Evolutionary conservation across 805 yeast genomes (phyloP).

Genomic region (Millerago galiae): DNA sequence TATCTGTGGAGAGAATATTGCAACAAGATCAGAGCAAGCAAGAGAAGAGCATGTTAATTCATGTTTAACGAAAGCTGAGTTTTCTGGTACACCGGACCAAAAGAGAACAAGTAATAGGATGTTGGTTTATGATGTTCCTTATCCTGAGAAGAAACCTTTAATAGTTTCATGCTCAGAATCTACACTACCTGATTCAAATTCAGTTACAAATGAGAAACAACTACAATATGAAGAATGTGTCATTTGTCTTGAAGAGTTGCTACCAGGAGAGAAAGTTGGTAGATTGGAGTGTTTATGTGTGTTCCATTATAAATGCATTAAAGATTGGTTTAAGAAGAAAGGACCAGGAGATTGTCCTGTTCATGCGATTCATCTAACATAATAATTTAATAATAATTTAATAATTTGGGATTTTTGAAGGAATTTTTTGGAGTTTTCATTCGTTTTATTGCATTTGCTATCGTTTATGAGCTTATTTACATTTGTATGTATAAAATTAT

Average conservation of each 20-base stretch:
- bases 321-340: conserved; percentile 83
- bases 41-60: conserved; percentile 64
- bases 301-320: conserved; percentile 86
- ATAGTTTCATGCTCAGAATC: conserved; percentile 22
- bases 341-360: conserved; percentile 87
- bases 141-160: conserved; percentile 13
- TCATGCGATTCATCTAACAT: conserved; percentile 42
- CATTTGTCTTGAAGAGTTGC: conserved; percentile 85
- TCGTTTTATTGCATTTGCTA: too few relatives aligned
- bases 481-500: too few relatives aligned
- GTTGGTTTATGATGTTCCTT: conserved; percentile 60
- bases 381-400: too few relatives aligned
- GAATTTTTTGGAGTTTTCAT: too few relatives aligned
- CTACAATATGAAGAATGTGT: conserved; percentile 68
- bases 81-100: conserved; percentile 54
- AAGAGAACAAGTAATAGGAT: conserved; percentile 64
- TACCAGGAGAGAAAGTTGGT: conserved; percentile 84
- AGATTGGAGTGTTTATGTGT: conserved; percentile 91
- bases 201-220: conserved; percentile 5
- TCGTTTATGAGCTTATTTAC: too few relatives aligned
- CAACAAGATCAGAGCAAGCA: conserved; percentile 14
- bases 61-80: conserved; percentile 59
- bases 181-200: conserved; percentile 9
- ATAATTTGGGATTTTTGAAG: too few relatives aligned
- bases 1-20: conserved; percentile 25